Percentiles rank a stretch among this genome's conserved stretches.
These are phyloP conservation scores for Neodidymelliopsis sp. DNA, from an alignment of 2,329 filamentous ascomycete species.

Conservation along the genomic window DNA sequence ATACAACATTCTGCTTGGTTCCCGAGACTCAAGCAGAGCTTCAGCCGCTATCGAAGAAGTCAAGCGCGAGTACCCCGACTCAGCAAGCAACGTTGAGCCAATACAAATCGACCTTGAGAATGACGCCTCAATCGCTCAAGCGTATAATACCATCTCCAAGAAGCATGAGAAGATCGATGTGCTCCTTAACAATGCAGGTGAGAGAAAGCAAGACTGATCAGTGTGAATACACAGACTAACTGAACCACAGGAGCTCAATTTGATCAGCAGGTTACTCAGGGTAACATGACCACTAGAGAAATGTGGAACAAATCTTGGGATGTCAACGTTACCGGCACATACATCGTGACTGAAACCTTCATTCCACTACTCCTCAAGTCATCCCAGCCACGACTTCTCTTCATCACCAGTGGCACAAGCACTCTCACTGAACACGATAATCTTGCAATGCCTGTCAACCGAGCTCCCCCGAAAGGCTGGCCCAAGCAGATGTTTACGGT, in stretches of 20 bases:
- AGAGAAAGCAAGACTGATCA: conserved; percentile 37
- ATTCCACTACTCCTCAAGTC: conserved; percentile 3
- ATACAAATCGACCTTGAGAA: conserved; percentile 61
- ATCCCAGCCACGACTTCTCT: neutral
- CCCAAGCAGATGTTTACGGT: conserved; percentile 50
- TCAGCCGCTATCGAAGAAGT: conserved; percentile 56
- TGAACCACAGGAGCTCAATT: conserved; percentile 56
- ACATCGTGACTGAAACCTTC: conserved; percentile 2
- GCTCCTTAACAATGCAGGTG: conserved; percentile 53
- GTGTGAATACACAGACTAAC: conserved; percentile 48
- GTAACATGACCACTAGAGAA: conserved; percentile 43
- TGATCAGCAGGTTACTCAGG: conserved; percentile 43
- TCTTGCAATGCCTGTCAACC: too few species aligned
- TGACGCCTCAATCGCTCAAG: conserved; percentile 60
- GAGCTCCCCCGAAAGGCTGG: conserved; percentile 59
- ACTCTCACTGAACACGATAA: conserved; percentile 32
- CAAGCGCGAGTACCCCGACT: conserved; percentile 49
- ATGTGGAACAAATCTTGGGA: conserved; percentile 33
- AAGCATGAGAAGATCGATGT: conserved; percentile 37
- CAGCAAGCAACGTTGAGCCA: conserved; percentile 52
- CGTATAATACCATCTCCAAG: conserved; percentile 52
- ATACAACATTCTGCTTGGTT: conserved; percentile 66
- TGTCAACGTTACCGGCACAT: conserved; percentile 2
- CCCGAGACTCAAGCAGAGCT: conserved; percentile 60
- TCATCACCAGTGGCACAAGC: too few species aligned